Evolutionary conservation across 73 alveolate genomes (phyloP).

Genomic region (Blepharisma japonicum): DNA sequence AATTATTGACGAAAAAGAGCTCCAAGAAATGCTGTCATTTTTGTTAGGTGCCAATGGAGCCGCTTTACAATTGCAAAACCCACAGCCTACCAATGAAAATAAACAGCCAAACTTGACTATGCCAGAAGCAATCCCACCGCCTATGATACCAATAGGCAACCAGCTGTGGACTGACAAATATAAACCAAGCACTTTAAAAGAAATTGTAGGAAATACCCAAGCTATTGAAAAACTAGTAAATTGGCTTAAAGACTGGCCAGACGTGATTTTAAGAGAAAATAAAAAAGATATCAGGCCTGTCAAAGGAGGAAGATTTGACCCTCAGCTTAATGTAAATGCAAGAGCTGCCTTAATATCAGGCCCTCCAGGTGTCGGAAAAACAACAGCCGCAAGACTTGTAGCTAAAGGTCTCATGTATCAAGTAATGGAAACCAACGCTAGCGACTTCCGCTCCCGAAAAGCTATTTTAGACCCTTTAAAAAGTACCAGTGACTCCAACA

Average conservation of each 20-base stretch:
- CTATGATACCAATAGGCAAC: neutral
- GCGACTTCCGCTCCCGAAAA: slow-evolving; percentile 86
- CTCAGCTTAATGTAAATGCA: slow-evolving; percentile 80
- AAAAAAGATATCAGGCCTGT: slow-evolving; percentile 67
- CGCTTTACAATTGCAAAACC: neutral
- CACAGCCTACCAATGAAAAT: neutral
- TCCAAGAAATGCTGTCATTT: slow-evolving; percentile 60
- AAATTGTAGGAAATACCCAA: slow-evolving; percentile 86
- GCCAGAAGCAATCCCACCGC: neutral
- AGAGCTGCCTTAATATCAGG: slow-evolving; percentile 94
- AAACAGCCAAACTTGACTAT: neutral
- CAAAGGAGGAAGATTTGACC: slow-evolving; percentile 54
- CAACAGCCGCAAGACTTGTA: slow-evolving; percentile 89
- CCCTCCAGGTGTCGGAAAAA: slow-evolving; percentile 99
- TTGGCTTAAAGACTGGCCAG: slow-evolving; percentile 96
- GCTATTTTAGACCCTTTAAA: slow-evolving; percentile 68
- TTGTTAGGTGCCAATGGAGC: neutral
- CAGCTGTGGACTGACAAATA: slow-evolving; percentile 93
- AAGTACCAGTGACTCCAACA: slow-evolving; percentile 49
- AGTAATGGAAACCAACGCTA: slow-evolving; percentile 92
- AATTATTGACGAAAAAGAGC: slow-evolving; percentile 59
- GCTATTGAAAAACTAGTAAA: slow-evolving; percentile 70
- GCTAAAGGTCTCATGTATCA: slow-evolving; percentile 81
- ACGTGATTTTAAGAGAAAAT: slow-evolving; percentile 77
- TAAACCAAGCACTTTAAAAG: slow-evolving; percentile 79